Base-by-base conservation (phyloP, 495 filamentous ascomycete genomes). In the Cercophora newfieldiana region DNA sequence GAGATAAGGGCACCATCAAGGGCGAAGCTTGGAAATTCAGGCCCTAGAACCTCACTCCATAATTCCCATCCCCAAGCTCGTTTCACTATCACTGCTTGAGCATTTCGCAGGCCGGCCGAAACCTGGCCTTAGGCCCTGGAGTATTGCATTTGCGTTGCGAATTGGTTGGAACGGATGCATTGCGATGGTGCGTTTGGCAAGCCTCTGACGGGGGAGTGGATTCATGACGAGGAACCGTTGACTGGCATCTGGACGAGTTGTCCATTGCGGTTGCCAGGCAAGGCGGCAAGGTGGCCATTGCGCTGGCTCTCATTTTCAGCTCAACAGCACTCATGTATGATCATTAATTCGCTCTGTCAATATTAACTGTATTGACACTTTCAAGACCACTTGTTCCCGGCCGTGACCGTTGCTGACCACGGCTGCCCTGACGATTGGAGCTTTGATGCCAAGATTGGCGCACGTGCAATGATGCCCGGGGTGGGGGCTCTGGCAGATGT, bases 121-220 rank as follows among this genome's bases (percentile, higher is more conserved):
- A 44, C 10, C 37, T 8, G 3, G 37, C 2, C 4, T 4, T 44
- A 14, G 4, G 10, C 12, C 12, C 4, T 6, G 4, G 12, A 44
- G 37, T 57, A 26, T 57, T 57, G 22, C 22, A 57, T 57, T 57
- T 57, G 55, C 55, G 30, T 57, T 12, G 55, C 26, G 26, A 28
- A 26, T 19, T 30, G 29, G 55, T 7, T 57, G 55, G 55, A 12
- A 18, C 8, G 49, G n/a, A 53, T 6, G 55, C 21, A 33, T 28
- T 33, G 55, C 37, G 37, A 16, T 16, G 37, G 37, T 44, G 18
- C 3, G 2, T 44, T 44, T 44, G 37, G 37, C 12, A 44, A 16
- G 37, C 37, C 18, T 44, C n/a, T n/a, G n/a, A n/a, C n/a, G n/a
- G n/a, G n/a, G n/a, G n/a, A n/a, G 37, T 6, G 10, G 37, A 8